Percentiles rank a stretch among this genome's conserved stretches.
phyloP scores from a whole-genome alignment of 192 early-diverging fungal species.

The Rhizophagus prolifer region DNA sequence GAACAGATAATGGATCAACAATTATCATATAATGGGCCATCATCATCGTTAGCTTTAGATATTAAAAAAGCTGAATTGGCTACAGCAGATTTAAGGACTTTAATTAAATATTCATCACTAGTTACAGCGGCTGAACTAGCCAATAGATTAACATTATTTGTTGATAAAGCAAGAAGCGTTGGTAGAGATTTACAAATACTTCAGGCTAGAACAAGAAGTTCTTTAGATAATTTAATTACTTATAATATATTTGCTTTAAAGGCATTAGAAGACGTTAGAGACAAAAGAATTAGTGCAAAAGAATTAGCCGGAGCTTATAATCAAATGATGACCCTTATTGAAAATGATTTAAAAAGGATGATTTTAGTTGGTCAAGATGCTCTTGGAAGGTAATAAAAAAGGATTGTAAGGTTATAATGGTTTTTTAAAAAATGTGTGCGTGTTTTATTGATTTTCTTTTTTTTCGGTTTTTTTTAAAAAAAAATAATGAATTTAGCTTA shows the following conservation, averaged over 20 bases:
- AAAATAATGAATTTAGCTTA: conserved; percentile 28
- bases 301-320: conserved; percentile 34
- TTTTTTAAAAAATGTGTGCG: neutral
- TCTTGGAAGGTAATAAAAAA: conserved; percentile 34
- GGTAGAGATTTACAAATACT: conserved; percentile 48
- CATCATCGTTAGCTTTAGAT: conserved; percentile 39
- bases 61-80: conserved; percentile 53
- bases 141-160: conserved; percentile 40
- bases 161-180: conserved; percentile 37
- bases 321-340: conserved; percentile 34
- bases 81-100: conserved; percentile 46
- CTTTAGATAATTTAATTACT: conserved; percentile 53
- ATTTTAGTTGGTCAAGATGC: conserved; percentile 21
- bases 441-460: neutral
- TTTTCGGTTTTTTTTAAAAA: conserved; percentile 2
- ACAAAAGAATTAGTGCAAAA: conserved; percentile 36
- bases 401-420: neutral
- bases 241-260: conserved; percentile 46
- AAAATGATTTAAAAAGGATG: neutral
- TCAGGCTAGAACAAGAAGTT: conserved; percentile 48
- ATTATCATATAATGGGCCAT: conserved; percentile 15
- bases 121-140: conserved; percentile 34
- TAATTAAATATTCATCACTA: conserved; percentile 49
- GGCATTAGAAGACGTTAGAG: conserved; percentile 34
- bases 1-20: conserved; percentile 40